Conservation (phyloP, 2,329 filamentous ascomycete species). For the Colletotrichum zoysiae region DNA sequence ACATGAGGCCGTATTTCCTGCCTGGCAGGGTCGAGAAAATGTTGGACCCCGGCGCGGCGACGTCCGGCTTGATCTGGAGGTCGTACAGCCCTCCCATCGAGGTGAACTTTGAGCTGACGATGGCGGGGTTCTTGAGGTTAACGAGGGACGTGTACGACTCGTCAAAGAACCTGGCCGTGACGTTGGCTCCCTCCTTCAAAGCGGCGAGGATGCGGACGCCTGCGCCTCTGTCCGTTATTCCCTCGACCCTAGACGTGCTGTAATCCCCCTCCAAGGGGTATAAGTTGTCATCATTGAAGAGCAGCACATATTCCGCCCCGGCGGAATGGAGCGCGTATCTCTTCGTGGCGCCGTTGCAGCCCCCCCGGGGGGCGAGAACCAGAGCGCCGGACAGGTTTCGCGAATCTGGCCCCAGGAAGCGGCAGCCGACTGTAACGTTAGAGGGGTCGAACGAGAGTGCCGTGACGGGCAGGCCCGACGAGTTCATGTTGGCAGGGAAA, state of each 20-base stretch:
- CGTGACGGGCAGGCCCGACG: constrained; percentile 44
- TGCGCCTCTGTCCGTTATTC: not conserved
- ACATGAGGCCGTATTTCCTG: constrained; percentile 58
- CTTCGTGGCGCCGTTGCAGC: constrained; percentile 46
- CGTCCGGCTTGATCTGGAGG: constrained; percentile 63
- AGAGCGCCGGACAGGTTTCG: constrained; percentile 56
- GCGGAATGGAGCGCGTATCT: constrained; percentile 53
- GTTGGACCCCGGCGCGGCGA: constrained; percentile 62
- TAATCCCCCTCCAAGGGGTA: constrained; percentile 25
- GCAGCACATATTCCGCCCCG: constrained; percentile 56
- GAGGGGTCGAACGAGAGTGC: constrained; percentile 44
- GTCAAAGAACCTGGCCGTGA: constrained; percentile 25
- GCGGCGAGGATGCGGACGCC: constrained; percentile 22
- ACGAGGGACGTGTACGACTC: not conserved
- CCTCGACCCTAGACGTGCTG: not conserved
- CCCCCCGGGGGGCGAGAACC: constrained; percentile 51
- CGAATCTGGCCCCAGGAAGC: constrained; percentile 51
- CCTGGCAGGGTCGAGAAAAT: constrained; percentile 64
- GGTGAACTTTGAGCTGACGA: constrained; percentile 52
- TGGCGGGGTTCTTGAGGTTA: constrained; percentile 18
- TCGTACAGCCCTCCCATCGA: constrained; percentile 67
- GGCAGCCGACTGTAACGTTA: constrained; percentile 53
- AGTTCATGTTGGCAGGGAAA: constrained; percentile 18
- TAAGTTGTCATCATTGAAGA: constrained; percentile 51
- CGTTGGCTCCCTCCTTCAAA: constrained; percentile 10